These are phyloP conservation scores for Cudoniella acicularis DNA, from an alignment of 495 filamentous ascomycete species.

Conservation along the genomic window DNA sequence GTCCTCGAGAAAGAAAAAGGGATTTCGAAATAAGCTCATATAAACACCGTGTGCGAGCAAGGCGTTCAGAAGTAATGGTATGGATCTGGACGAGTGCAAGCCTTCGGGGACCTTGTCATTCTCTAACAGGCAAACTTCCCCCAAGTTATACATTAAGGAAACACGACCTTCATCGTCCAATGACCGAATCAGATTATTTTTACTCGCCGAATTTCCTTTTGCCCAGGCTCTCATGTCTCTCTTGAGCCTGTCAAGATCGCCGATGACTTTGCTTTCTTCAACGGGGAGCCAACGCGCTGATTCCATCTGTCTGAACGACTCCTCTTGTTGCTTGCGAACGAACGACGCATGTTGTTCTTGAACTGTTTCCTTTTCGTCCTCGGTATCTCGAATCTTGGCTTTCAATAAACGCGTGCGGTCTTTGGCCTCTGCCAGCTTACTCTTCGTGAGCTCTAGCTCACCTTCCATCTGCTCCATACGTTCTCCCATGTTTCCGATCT, in stretches of 20 bases:
- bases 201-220: background rate
- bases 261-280: slow-evolving; percentile 7
- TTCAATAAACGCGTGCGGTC: background rate
- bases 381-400: background rate
- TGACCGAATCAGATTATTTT: background rate
- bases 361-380: background rate
- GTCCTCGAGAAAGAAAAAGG: slow-evolving; percentile 8
- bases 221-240: slow-evolving; percentile 7
- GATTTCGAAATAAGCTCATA: background rate
- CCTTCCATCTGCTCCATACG: background rate
- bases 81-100: background rate
- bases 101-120: background rate
- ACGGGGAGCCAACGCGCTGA: slow-evolving; percentile 4
- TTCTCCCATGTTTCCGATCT: no score
- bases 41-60: slow-evolving; percentile 11
- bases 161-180: background rate
- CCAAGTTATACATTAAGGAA: slow-evolving; percentile 2
- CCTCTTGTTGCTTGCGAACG: slow-evolving; percentile 11
- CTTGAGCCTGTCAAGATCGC: slow-evolving; percentile 14
- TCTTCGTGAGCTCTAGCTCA: background rate
- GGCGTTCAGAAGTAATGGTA: slow-evolving; percentile 12
- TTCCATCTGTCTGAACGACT: slow-evolving; percentile 8
- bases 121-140: background rate
- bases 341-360: slow-evolving; percentile 1
- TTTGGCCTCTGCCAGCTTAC: background rate